Base-by-base conservation (phyloP, 768 basidiomycete genomes). In the Rhizopogon vesiculosus region DNA sequence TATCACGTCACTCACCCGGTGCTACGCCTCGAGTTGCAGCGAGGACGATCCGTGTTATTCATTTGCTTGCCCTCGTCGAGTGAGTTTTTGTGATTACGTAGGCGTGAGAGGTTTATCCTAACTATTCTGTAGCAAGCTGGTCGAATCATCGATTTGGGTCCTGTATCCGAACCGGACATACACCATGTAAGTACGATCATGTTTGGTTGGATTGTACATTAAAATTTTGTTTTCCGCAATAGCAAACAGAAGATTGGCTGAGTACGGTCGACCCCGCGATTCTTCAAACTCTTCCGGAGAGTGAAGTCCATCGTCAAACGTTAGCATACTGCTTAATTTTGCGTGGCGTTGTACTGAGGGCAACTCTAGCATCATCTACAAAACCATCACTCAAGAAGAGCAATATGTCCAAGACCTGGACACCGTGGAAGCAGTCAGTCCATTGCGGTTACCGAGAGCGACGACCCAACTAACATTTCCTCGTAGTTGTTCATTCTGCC, bases 381-480 rank as follows among this genome's bases (percentile, higher is more conserved):
- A 92, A 65, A 80, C 95, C 39, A 91, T 98, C 60, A 79, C 79
- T 59, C 87, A 91, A 62, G 96, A 98, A 67, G 86, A 92, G 60
- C 88, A 93, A 64, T 97, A 95, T 66, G 74, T 93, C 42, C 84
- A 86, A 54, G 96, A 99, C 64, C 78, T 99, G 7, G 87, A 92
- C 56, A 78, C 85, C 2, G 82, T 97, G 43, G 91, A 96, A 65
- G 75, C 80, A 15, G 85, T 89, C 78, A 19, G 72, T 82, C 31
- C 18, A 44, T 18, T 40, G 1, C 35, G 15, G 62, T 65, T 18
- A 13, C 33, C 48, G 42, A 22, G 5, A 22, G 19, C 15, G 19
- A 7, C 16, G 28, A 25, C 61, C 61, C 29, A 62, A 62, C 53
- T n/a, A 64, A 72, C 81, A 45, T 38, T 12, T 58, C 67, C 19